These are phyloP conservation scores for Protomyces inouyei DNA, from an alignment of 1,139 yeast species.

Conservation along the genomic window DNA sequence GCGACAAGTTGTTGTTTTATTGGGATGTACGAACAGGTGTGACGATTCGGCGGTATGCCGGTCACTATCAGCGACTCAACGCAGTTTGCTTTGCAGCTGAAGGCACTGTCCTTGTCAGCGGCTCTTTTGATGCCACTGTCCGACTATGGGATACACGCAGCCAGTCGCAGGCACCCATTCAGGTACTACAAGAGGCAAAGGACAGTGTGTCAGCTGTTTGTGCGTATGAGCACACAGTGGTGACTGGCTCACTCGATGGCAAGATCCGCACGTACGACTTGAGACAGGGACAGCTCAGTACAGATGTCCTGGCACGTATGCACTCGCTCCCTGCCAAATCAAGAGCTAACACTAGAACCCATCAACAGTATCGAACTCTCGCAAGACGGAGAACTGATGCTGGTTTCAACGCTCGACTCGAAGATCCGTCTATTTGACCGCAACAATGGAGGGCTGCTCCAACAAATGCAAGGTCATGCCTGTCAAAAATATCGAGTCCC, in stretches of 20 bases:
- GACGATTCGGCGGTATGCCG: conserved; percentile 36
- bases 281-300: conserved; percentile 37
- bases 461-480: conserved; percentile 37
- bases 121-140: conserved; percentile 39
- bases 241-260: conserved; percentile 43
- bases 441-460: conserved; percentile 35
- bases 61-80: conserved; percentile 39
- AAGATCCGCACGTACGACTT: conserved; percentile 39
- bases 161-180: conserved; percentile 37
- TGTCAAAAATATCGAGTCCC: conserved; percentile 36
- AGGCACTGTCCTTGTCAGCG: conserved; percentile 38
- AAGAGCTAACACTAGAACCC: conserved; percentile 33
- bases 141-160: conserved; percentile 41
- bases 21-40: conserved; percentile 41
- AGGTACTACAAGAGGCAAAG: conserved; percentile 39
- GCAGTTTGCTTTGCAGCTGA: conserved; percentile 37
- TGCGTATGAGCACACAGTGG: conserved; percentile 34
- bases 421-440: conserved; percentile 37
- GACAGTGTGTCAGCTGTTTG: conserved; percentile 40
- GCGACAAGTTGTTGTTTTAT: conserved; percentile 39
- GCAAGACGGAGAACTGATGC: conserved; percentile 33
- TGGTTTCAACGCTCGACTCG: conserved; percentile 37
- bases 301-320: conserved; percentile 37
- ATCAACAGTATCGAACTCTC: conserved; percentile 36
- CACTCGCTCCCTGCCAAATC: neutral